Conservation (phyloP, 345 rosid genomes). For the Camelina neglecta region DNA sequence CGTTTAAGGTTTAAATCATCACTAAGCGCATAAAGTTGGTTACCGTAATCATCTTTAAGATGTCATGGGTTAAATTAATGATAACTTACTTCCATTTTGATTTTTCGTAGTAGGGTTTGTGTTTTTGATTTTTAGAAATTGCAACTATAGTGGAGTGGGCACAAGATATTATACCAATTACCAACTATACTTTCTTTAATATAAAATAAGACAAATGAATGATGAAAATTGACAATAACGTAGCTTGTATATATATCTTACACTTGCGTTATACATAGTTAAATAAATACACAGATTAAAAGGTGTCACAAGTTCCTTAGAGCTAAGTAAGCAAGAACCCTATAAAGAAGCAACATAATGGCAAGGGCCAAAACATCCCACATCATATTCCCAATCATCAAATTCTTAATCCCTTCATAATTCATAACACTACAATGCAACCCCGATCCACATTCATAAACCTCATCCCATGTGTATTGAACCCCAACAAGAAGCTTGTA, state of each 20-base stretch:
- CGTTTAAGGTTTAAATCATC: background rate
- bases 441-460: conserved; percentile 61
- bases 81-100: background rate
- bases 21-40: background rate
- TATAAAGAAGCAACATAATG: conserved; percentile 74
- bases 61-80: background rate
- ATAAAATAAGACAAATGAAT: background rate
- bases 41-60: background rate
- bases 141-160: background rate
- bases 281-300: background rate
- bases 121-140: background rate
- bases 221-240: background rate
- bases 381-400: conserved; percentile 54
- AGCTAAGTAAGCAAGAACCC: conserved; percentile 78
- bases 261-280: conserved; percentile 12
- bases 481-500: conserved; percentile 83
- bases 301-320: conserved; percentile 50
- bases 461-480: conserved; percentile 69
- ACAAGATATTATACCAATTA: background rate
- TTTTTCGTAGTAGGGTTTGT: background rate
- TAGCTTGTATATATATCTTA: conserved; percentile 9
- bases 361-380: conserved; percentile 70
- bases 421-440: conserved; percentile 71
- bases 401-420: conserved; percentile 64
- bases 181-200: background rate